Base-by-base conservation (phyloP, 1,284 basidiomycete genomes). In the Ceratorhiza oryzae-sativae region DNA sequence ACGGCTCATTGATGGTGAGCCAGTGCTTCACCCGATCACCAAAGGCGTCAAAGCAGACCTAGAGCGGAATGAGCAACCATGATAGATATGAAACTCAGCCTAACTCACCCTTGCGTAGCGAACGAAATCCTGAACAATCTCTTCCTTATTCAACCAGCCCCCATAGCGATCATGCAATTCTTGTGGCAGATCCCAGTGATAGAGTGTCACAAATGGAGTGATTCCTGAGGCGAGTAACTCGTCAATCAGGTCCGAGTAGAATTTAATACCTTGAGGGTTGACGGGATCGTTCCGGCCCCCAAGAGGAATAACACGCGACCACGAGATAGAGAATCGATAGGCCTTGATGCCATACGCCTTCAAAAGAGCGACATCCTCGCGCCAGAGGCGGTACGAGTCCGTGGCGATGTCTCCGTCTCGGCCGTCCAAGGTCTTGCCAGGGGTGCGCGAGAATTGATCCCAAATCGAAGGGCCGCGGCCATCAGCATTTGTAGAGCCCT, bases 131-230 rank as follows among this genome's bases (percentile, higher is more conserved):
- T 84, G 79, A 9, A 88, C 82, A 72, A 90, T 85, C 74, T 87
- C 84, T 46, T 84, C 85, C 76, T 86, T 86, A 80, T 87, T 86
- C 71, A 91, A 80, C 88, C 90, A 92, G 1, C 90, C 90, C 25
- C 87, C 86, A 79, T 92, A 92, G 55, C 88, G 84, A 72, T 90
- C 86, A 72, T 91, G 85, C 27, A 92, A 82, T 1, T 80, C 86
- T 78, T 89, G 88, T 4, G 90, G 90, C 4, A 91, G 83, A 77
- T 93, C 91, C 90, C 90, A 92, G 78, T 92, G 90, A 79, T 91
- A 91, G 46, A 92, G 80, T 0, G 90, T 92, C 41, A 92, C 84
- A 77, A 88, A 90, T 6, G 91, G 90, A 0, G 82, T 84, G 73
- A 92, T 91, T 1, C 86, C 88, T 36, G 84, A 80, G 72, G 82